These are phyloP conservation scores for Thelephora aurantiotincta DNA, from an alignment of 768 basidiomycete genomes.

Conservation along the genomic window DNA sequence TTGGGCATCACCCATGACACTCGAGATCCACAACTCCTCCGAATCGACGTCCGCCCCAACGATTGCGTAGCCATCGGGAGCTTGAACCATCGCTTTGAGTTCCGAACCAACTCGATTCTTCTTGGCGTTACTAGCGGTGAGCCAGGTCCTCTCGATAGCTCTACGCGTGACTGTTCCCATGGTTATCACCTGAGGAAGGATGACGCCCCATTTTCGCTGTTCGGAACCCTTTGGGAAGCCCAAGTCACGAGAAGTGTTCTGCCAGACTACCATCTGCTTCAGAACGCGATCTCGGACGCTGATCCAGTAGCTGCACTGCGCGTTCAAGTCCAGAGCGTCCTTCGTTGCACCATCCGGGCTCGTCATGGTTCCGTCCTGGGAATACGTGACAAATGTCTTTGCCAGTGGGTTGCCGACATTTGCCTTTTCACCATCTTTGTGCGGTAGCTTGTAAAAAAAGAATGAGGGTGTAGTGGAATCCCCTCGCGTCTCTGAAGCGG, in stretches of 20 bases:
- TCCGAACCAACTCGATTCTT: conserved; percentile 96
- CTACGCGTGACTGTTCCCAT: conserved; percentile 99
- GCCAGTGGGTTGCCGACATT: conserved; percentile 91
- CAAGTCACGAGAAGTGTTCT: conserved; percentile 34
- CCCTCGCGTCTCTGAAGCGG: conserved; percentile 37
- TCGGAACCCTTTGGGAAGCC: conserved; percentile 25
- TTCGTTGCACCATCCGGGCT: conserved; percentile 72
- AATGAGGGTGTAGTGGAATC: conserved; percentile 19
- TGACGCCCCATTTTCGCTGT: conserved; percentile 67
- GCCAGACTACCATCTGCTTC: conserved; percentile 90
- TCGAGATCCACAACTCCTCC: conserved; percentile 98
- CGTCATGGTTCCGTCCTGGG: conserved; percentile 74
- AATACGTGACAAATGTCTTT: conserved; percentile 81
- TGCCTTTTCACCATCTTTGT: conserved; percentile 87
- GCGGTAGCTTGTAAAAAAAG: conserved; percentile 84
- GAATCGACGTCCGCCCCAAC: conserved; percentile 98
- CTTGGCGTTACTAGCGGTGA: conserved; percentile 97
- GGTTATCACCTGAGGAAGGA: conserved; percentile 89
- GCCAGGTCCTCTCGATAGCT: conserved; percentile 96
- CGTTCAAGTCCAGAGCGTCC: conserved; percentile 82
- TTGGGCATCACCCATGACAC: conserved; percentile 96
- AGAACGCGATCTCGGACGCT: conserved; percentile 82
- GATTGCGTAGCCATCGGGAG: conserved; percentile 84
- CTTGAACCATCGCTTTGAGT: conserved; percentile 94
- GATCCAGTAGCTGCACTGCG: conserved; percentile 96